Base-by-base conservation (phyloP, 2,329 filamentous ascomycete genomes). In the Venturia effusa region DNA sequence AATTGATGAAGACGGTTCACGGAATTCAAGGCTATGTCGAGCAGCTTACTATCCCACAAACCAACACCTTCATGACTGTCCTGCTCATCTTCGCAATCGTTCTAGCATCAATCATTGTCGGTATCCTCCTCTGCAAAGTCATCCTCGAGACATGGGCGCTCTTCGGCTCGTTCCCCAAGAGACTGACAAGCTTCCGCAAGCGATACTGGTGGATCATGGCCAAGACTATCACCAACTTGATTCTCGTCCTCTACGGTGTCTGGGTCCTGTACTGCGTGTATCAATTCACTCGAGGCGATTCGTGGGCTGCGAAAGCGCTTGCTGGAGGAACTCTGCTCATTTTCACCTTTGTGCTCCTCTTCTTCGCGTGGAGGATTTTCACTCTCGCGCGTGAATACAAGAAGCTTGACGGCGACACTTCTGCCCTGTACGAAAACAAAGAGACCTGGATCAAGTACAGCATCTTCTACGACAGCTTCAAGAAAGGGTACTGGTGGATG, bases 181-280 rank as follows among this genome's bases (percentile, higher is more conserved):
- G 84, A 41, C 83, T 97, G 64, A 80, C 85, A 19, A 87, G 88
- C 57, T 97, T 97, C 83, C 89, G 94, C 68, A 89, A 96, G 78
- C 90, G 96, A 74, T 97, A 97, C 80, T 97, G 94, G 94, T 89
- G 90, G 68, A 86, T 92, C 64, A 88, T 99, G 73, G 90, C 88
- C 57, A 90, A 93, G 66, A 88, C 92, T 19, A 89, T 97, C 71
- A 96, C 92, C 54, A 89, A 90, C 68, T 81, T 99, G 75, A 92
- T 99, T 69, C 82, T 97, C 66, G 79, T 97, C 22, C 84, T 97
- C 2, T 99, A 97, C 76, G 91, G 94, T 66, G 84, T 96, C 66
- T 97, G 94, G 94, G 90, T 92, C 0, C 79, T 97, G 54, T 97
- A 96, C 77, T 97, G 93, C 74, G 84, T 99, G 67, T 97, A 93